Percentiles rank a stretch among this genome's conserved stretches.
Conservation (phyloP, 2,329 filamentous ascomycete genomes). For the Aspergillus transmontanensis region DNA sequence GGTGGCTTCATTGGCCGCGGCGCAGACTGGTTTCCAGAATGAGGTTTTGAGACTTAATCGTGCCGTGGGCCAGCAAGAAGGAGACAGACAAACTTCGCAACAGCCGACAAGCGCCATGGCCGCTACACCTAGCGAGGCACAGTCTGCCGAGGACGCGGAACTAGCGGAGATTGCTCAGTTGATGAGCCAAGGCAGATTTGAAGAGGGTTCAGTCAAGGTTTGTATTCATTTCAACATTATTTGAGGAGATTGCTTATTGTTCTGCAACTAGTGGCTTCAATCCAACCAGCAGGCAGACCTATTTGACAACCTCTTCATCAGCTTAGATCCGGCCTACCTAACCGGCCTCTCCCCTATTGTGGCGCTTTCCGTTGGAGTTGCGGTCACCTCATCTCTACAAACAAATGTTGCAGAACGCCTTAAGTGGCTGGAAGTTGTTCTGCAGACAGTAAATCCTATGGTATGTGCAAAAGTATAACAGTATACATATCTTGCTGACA, state of each 20-base stretch:
- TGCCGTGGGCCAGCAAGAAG: slow-evolving; percentile 29
- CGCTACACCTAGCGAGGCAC: slow-evolving; percentile 16
- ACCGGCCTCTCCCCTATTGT: slow-evolving; percentile 59
- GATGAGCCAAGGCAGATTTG: slow-evolving; percentile 43
- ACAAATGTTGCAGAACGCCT: slow-evolving; percentile 58
- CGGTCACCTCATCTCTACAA: slow-evolving; percentile 60
- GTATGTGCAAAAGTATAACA: slow-evolving; percentile 42
- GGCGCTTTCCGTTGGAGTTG: slow-evolving; percentile 62
- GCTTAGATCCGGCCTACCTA: slow-evolving; percentile 59
- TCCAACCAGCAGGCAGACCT: slow-evolving; percentile 60
- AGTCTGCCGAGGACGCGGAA: slow-evolving; percentile 43
- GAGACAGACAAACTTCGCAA: slow-evolving; percentile 19
- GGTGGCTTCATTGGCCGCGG: slow-evolving; percentile 46
- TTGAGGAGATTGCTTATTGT: background rate
- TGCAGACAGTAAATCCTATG: slow-evolving; percentile 56
- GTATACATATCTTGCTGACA: slow-evolving; percentile 9
- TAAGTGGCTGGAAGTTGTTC: slow-evolving; percentile 59
- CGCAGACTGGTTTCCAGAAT: slow-evolving; percentile 45
- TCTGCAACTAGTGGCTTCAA: slow-evolving; percentile 57
- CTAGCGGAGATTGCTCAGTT: slow-evolving; percentile 44
- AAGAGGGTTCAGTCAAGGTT: slow-evolving; percentile 51
- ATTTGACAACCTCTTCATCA: slow-evolving; percentile 65
- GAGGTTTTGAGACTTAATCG: slow-evolving; percentile 43
- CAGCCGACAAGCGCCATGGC: slow-evolving; percentile 22
- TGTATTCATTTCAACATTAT: slow-evolving; percentile 15